Base-by-base conservation (phyloP, 768 basidiomycete genomes). In the Amanita brunnescens region DNA sequence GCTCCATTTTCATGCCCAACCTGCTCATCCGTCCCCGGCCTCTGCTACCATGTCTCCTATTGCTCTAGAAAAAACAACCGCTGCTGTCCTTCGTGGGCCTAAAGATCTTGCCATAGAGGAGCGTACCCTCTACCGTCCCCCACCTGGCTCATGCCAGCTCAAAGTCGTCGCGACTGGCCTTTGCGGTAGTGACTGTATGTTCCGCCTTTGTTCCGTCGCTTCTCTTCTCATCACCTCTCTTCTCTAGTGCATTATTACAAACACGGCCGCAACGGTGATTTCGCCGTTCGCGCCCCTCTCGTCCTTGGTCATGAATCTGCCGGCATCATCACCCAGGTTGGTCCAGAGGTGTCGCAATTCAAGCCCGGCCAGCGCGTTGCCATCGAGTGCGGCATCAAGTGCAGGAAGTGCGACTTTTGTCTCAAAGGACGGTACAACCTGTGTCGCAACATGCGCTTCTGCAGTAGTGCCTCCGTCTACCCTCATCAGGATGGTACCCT, bases 401-500 rank as follows among this genome's bases (percentile, higher is more conserved):
- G 94, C 70, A 79, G 80, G 51, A 72, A 72, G 37, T 92, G 89
- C 69, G 65, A 71, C 29, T 83, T 74, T 63, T 92, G 90, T 68
- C 56, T 67, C 33, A 73, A 79, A 54, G 88, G 87, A 12, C 79
- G 91, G 18, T 98, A 97, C 72, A 97, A 98, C 71, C 80, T 98
- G 53, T 98, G 94, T 77, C 83, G 83, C 55, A 72, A 74, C 57
- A 81, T 98, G 82, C 80, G 88, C 57, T 98, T 97, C 72, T 87
- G 87, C 57, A 84, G 81, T 55, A 87, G 83, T 53, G 94, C 94
- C 39, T 87, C 93, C 63, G 88, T 88, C 21, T 92, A 85, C 66
- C 94, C 94, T 47, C 94, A 98, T 63, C 75, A 85, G 24, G 94
- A 98, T 59, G 94, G 94, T 6, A 95, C 92, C 9, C 78, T 98